Evolutionary conservation across 768 basidiomycete species (phyloP), one percentile per base, ranked within the genome.

Genomic region (Collybia mongolica): DNA sequence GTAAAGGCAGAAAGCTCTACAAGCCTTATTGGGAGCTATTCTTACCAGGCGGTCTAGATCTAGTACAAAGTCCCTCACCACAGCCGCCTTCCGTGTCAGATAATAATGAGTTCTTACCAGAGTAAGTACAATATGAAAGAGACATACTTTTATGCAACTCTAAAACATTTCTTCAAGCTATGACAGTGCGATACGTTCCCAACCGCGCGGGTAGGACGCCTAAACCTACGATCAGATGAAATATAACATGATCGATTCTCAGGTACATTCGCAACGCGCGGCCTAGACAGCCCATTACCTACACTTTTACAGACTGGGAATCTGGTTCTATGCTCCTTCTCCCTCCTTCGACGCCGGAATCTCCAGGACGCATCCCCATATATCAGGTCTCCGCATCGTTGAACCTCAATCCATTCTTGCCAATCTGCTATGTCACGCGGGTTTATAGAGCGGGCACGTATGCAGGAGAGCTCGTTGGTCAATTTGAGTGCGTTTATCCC

Each of bases 381-480:
- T 77, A 76, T 48, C 68, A 69, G n/a, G 71, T 79, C 28, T 63
- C 70, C 5, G 72, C 73, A 1, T 57, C 66, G 4, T 64, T 79
- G 24, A 72, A 77, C 49, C 64, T 78, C 15, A 72, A 74, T 49
- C 77, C 76, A 2, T 75, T 78, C 44, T 62, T 73, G 1, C 76
- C 76, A 8, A 56, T 78, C 2, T 74, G 73, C 1, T 75, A 74
- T 49, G 57, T 71, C 12, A 79, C 77, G 1, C 65, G 65, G 15
- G 62, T 79, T 2, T 57, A 61, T 35, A 58, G 70, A 6, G 59
- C 61, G 7, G 60, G 55, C 15, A 58, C 61, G 9, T 53, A 65
- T 23, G 62, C 62, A 5, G 66, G 66, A 1, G 73, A 71, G n/a
- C 28, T 18, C 49, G 68, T 72, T 39, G 74, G 74, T 51, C 63